Base-by-base conservation (phyloP, 495 filamentous ascomycete species). In the Chlorociboria aeruginascens region DNA sequence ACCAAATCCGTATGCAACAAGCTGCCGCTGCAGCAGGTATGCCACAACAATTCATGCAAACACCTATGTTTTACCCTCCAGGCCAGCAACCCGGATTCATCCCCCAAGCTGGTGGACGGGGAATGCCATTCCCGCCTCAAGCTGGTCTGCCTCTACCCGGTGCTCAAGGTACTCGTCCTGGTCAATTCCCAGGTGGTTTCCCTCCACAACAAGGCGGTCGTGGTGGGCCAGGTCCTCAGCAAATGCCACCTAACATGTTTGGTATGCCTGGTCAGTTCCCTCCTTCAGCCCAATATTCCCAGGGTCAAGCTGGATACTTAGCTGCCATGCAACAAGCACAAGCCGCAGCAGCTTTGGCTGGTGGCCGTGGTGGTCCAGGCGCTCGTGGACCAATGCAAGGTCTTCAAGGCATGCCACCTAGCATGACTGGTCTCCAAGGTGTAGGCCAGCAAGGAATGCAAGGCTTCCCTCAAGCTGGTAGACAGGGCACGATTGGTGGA, bases 1-100 rank as follows among this genome's bases (percentile, higher is more conserved):
- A 97, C 75, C 88, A 92, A 68, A 81, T 96, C 62, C 81, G 93
- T 55, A 89, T 96, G 81, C 93, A 97, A 73, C 92, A 99, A 70
- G 84, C 87, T 57, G 90, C 89, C 45, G 89, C 93, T 45, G 86
- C 81, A 45, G 92, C 87, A 46, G 89, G 86, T 58, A 87, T 95
- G 75, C 85, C 86, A 51, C 83, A 87, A 66, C 84, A 85, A 67
- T 81, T 72, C 67, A 72, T 92, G 79, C 85, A 86, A 64, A 76
- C 83, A 48, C 79, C 83, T 40, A 86, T 95, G 71, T 95, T 87
- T 74, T 93, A 89, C 60, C 79, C 77, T 28, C 85, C 85, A 46
- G 84, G 83, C 31, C 87, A 93, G 68, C 90, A 92, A 69, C 75
- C 80, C 11, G 82, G 83, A 62, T 80, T 92, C 50, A 75, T 77